Evolutionary conservation across 2,329 filamentous ascomycete species (phyloP), one percentile per base, ranked within the genome.

Genomic region (Ascochyta koolunga): DNA sequence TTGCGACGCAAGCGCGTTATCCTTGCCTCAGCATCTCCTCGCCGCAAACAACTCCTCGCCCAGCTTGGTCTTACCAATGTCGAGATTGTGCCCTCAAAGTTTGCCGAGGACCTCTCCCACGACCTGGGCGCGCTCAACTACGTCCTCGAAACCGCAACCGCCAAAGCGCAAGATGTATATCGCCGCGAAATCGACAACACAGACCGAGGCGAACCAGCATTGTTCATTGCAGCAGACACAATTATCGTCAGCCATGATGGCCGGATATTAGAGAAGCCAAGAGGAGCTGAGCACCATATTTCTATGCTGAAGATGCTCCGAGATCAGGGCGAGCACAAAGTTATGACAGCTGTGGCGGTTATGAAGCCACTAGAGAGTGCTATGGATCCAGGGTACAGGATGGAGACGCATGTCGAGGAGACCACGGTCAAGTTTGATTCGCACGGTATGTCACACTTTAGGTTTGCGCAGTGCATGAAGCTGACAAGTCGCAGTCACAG

Each of bases 201-300:
- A 50, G 75, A 68, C 41, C 76, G 79, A 52, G 84, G 82, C 50
- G 95, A 97, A 63, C 92, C 92, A 0, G 88, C 86, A 6, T 81
- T 98, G 15, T 91, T 98, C 53, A 88, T 98, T 54, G 87, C 92
- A 0, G 93, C 93, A 31, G 93, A 98, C 73, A 98, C 95, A 0
- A 82, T 99, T 50, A 90, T 99, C 58, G 89, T 95, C 13, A 88
- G 86, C 9, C 82, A 85, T 10, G 79, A 84, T 35, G 93, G 93
- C 0, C 81, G 84, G 46, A 91, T 99, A 47, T 79, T 99, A 2
- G 95, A 99, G 81, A 99, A 99, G 79, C 95, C 95, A 10, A 82
- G 87, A 47, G 90, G 80, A 58, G 90, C 93, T 75, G 84, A 83
- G 5, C 88, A 96, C 36, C 95, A 99, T 76, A 79, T 93, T 38